phyloP scores from a whole-genome alignment of 768 basidiomycete genomes.

The Kondoa subrosea region DNA sequence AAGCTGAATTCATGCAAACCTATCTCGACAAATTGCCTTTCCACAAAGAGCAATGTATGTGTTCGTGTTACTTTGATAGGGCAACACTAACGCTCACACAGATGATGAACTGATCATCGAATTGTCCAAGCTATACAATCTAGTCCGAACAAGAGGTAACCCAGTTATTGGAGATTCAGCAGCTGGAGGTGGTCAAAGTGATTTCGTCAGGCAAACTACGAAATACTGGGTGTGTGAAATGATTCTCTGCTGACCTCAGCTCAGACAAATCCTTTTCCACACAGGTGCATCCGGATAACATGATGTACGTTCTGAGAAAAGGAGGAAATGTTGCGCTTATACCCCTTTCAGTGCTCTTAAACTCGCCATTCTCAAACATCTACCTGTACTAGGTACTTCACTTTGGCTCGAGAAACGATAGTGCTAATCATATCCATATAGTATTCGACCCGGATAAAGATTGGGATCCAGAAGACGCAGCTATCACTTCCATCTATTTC shows the following conservation, averaged over 20 bases:
- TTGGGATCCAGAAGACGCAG: constrained; percentile 49
- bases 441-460: constrained; percentile 91
- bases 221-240: constrained; percentile 72
- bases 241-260: neutral
- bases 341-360: constrained; percentile 53
- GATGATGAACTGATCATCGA: constrained; percentile 83
- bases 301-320: no score
- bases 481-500: constrained; percentile 93
- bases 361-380: constrained; percentile 71
- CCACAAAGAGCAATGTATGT: constrained; percentile 74
- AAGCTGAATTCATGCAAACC: constrained; percentile 71
- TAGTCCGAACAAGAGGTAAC: constrained; percentile 85
- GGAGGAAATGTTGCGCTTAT: neutral
- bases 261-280: neutral
- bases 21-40: constrained; percentile 89
- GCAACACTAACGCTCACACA: constrained; percentile 25
- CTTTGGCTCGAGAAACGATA: neutral
- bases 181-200: constrained; percentile 88
- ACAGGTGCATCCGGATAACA: constrained; percentile 74
- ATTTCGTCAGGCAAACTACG: constrained; percentile 94
- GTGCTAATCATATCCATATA: constrained; percentile 28
- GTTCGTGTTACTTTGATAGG: no score
- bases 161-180: constrained; percentile 83
- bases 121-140: constrained; percentile 81
- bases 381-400: constrained; percentile 73